Base-by-base conservation (phyloP, 352 stramenopile genomes). In the Phytophthora macrochlamydospora region DNA sequence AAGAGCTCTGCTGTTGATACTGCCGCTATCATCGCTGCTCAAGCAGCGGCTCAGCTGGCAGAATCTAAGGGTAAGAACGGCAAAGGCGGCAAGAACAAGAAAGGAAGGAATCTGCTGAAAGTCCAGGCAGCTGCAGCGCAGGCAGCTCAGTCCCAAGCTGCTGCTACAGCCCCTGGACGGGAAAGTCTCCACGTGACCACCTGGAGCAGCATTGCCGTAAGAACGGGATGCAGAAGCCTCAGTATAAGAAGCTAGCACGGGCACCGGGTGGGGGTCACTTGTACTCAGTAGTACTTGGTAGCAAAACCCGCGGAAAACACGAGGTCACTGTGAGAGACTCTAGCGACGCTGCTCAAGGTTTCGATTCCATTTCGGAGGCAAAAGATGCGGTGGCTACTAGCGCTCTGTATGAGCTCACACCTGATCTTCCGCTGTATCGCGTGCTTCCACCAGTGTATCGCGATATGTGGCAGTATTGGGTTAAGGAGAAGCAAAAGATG, bases 141-240 rank as follows among this genome's bases (percentile, higher is more conserved):
- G 55, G 54, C 69, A 14, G 52, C 65, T 38, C 58, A 72, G 28
- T 46, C 67, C 2, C 59, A 67, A 46, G 49, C 63, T 46, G 51
- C 65, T 44, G 45, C 59, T 24, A 33, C 60, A 6, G 32, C 67
- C 2, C 70, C 2, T 93, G 85, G 85, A 93, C 82, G 0, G 85
- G 85, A 42, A 94, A 92, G 48, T 97, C 90, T 3, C 94, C 95
- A 3, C 79, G 94, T 33, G 83, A 97, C 54, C 83, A 95, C 33
- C 71, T 98, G 35, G 75, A 97, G 31, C 89, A 98, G 50, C 78
- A 89, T 35, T 98, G 91, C 70, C 84, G 83, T 44, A 97, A 98
- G 62, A 71, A 90, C 63, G 94, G 95, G 44, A 62, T 93, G 56
- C 78, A 81, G 1, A 79, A 77, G 42, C 92, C 94, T 1, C 82